Base-by-base conservation (phyloP, 2,329 filamentous ascomycete species). In the Diaporthe citrichinensis region DNA sequence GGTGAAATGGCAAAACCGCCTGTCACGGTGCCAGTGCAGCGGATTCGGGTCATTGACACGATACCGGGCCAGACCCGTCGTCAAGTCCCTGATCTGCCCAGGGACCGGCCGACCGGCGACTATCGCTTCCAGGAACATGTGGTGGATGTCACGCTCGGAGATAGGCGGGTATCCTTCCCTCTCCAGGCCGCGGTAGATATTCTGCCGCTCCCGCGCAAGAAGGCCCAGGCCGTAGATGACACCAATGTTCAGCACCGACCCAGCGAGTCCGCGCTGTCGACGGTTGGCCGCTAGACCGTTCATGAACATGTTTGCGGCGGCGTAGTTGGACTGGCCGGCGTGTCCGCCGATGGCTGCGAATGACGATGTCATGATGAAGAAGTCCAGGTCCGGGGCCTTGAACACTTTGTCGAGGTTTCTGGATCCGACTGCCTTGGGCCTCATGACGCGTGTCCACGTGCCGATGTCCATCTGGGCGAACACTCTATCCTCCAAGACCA, bases 111-210 rank as follows among this genome's bases (percentile, higher is more conserved):
- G 81, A 5, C 88, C 87, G 0, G 84, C 83, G 0, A 83, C 79
- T 36, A 90, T 85, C 7, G 88, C 87, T 78, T 90, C 88, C 12
- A 88, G 83, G 76, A 90, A 88, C 81, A 88, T 85, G 77, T 88
- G 85, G 77, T 89, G 87, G 23, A 90, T 79, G 72, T 89, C 87
- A 4, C 84, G 82, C 79, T 90, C 88, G 3, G 88, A 88, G 17
- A 90, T 83, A 49, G 86, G 85, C 72, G 84, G 85, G 74, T 87
- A 87, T 8, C 86, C 85, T 17, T 87, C 85, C 5, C 84, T 80
- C 81, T 86, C 84, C 0, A 87, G 82, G 2, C 84, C 84, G 0
- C 78, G 77, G 74, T 87, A 87, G 3, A 87, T 77, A 15, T 83
- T 77, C 1, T 81, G 80, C 77, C 84, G 83, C 78, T 87, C 85